Conservation (phyloP, 768 basidiomycete genomes). For the Amanita brunnescens region DNA sequence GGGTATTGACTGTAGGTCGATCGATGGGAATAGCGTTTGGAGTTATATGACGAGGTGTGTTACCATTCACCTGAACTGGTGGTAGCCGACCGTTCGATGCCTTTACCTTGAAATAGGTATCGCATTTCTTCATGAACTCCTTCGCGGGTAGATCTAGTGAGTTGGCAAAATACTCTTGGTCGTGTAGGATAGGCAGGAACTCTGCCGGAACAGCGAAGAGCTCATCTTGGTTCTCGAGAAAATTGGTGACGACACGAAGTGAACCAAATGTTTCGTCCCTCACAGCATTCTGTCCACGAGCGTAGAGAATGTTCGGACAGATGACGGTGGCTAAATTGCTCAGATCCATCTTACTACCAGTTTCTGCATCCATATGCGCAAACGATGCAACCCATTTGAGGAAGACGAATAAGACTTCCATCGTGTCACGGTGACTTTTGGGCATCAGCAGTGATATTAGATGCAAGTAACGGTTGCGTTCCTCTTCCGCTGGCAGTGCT, state of each 20-base stretch:
- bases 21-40: constrained; percentile 35
- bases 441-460: constrained; percentile 81
- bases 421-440: constrained; percentile 90
- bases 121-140: constrained; percentile 93
- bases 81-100: constrained; percentile 39
- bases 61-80: constrained; percentile 32
- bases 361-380: constrained; percentile 94
- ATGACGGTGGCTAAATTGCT: constrained; percentile 95
- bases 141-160: constrained; percentile 86
- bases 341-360: constrained; percentile 98
- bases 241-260: constrained; percentile 75
- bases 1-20: constrained; percentile 32
- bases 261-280: constrained; percentile 91
- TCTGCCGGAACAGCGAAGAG: constrained; percentile 93
- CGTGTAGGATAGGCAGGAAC: constrained; percentile 75
- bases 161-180: constrained; percentile 88
- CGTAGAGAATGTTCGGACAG: constrained; percentile 95
- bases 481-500: constrained; percentile 69
- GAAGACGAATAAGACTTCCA: constrained; percentile 97
- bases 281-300: constrained; percentile 74
- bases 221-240: constrained; percentile 92
- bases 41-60: constrained; percentile 27
- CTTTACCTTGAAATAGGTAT: constrained; percentile 78
- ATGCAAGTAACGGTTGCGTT: constrained; percentile 79
- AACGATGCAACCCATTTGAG: constrained; percentile 99